These are phyloP conservation scores for Dorcoceras hygrometricum DNA, from an alignment of 257 asterid species.

Conservation along the genomic window DNA sequence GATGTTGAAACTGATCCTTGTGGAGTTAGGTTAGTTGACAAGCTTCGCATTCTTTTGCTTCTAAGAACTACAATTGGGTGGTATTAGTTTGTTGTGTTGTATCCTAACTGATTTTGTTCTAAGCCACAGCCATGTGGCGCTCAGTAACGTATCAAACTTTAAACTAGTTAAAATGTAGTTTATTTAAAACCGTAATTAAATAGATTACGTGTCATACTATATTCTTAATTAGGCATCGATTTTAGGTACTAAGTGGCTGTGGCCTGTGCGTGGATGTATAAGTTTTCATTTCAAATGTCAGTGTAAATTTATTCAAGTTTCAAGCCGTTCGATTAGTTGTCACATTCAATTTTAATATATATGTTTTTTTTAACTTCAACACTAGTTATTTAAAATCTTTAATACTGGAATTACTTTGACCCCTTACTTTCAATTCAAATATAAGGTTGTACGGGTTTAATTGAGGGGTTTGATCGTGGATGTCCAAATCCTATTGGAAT, in stretches of 20 bases:
- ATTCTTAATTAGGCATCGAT: background rate
- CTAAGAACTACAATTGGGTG: background rate
- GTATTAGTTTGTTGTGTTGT: background rate
- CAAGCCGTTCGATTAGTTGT: too few species aligned
- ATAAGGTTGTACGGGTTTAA: too few species aligned
- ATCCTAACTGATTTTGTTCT: too few species aligned
- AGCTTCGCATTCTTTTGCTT: background rate
- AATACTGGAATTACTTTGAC: too few species aligned
- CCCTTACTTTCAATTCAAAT: background rate
- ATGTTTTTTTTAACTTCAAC: background rate
- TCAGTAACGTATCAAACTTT: background rate
- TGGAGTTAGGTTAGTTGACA: constrained; percentile 7
- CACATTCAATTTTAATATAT: background rate
- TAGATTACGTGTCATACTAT: background rate
- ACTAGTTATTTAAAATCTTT: background rate
- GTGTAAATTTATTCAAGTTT: too few species aligned
- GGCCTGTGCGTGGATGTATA: too few species aligned
- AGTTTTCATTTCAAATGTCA: too few species aligned
- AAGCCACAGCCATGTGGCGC: too few species aligned
- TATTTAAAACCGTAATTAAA: too few species aligned
- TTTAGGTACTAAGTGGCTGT: too few species aligned
- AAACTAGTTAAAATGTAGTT: background rate
- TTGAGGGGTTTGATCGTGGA: too few species aligned
- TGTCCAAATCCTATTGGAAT: too few species aligned
- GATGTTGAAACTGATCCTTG: constrained; percentile 16